Conservation (phyloP, 257 asterid genomes). For the Solanum pimpinellifolium region DNA sequence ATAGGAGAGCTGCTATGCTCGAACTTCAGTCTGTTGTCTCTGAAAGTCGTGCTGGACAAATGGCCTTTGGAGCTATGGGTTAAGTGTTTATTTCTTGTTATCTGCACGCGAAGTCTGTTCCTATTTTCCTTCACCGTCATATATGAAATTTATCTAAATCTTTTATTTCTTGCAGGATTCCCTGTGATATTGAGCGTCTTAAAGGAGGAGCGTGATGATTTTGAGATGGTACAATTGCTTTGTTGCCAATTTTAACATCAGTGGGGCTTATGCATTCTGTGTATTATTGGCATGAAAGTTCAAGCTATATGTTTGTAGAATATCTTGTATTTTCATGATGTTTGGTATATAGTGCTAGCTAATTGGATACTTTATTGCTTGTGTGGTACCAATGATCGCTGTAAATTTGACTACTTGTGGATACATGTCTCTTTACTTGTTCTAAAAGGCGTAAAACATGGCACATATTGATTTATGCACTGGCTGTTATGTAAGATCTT, state of each 20-base stretch:
- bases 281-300: neutral
- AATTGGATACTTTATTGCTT: neutral
- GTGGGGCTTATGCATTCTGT: neutral
- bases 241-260: neutral
- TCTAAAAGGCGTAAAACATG: neutral
- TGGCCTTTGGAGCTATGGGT: conserved; percentile 99
- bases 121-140: conserved; percentile 1
- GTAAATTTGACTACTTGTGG: neutral
- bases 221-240: conserved; percentile 52
- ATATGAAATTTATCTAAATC: neutral
- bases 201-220: conserved; percentile 92
- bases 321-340: neutral
- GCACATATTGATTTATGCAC: neutral
- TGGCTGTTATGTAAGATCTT: neutral
- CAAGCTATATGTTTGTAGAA: neutral
- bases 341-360: neutral
- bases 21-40: conserved; percentile 91
- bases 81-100: conserved; percentile 21
- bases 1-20: conserved; percentile 70
- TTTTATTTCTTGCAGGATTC: conserved; percentile 51
- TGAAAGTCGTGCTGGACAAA: conserved; percentile 73
- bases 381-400: neutral
- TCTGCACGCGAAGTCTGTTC: neutral
- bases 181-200: conserved; percentile 74
- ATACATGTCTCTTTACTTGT: neutral